Evolutionary conservation across 2,329 filamentous ascomycete genomes (phyloP).

Genomic region (Scleromitrula shiraiana): DNA sequence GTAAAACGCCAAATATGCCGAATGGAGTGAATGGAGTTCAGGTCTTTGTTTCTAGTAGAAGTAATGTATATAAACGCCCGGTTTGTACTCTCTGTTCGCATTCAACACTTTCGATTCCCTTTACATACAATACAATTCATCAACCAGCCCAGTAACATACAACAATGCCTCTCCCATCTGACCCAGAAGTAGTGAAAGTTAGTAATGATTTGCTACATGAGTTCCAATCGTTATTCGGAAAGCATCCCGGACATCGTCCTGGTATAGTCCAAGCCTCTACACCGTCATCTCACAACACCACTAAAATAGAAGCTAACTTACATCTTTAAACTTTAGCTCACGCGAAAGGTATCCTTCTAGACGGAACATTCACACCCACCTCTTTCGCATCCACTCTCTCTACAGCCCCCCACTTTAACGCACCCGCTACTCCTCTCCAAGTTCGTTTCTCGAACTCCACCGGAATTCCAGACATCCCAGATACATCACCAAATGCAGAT

Average conservation of each 20-base stretch:
- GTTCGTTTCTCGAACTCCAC: slow-evolving; percentile 44
- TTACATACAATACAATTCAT: neutral
- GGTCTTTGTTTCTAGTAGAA: no score
- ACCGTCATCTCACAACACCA: neutral
- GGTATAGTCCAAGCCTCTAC: neutral
- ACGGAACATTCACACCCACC: slow-evolving; percentile 44
- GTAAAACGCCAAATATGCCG: neutral
- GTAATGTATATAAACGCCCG: neutral
- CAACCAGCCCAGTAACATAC: no score
- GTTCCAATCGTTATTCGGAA: slow-evolving; percentile 4
- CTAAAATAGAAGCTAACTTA: neutral
- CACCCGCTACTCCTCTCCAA: slow-evolving; percentile 35
- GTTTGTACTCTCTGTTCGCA: neutral
- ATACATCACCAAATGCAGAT: slow-evolving; percentile 39
- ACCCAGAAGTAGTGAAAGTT: slow-evolving; percentile 2
- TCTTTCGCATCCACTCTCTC: slow-evolving; percentile 36
- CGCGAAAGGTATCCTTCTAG: slow-evolving; percentile 44
- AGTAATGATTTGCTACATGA: slow-evolving; percentile 2
- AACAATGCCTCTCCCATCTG: slow-evolving; percentile 9
- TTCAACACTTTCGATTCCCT: neutral
- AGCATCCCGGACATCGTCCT: slow-evolving; percentile 5
- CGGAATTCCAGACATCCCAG: slow-evolving; percentile 42
- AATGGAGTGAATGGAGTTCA: neutral
- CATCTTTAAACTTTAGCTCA: slow-evolving; percentile 31
- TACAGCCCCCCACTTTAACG: slow-evolving; percentile 40